Evolutionary conservation across 495 filamentous ascomycete species (phyloP), one percentile per base, ranked within the genome.

Genomic region (Antarctomyces pellizariae): DNA sequence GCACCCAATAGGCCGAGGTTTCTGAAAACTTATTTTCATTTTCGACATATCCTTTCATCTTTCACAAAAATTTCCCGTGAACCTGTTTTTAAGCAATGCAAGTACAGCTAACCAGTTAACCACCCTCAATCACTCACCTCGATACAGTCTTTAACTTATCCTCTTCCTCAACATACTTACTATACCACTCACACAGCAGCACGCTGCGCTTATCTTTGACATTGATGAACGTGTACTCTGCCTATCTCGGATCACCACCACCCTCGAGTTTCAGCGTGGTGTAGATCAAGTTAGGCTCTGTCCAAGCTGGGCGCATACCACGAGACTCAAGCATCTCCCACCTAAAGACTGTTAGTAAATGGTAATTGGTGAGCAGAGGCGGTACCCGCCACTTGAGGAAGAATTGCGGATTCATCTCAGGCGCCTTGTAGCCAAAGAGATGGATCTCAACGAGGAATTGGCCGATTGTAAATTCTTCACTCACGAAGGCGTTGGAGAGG

Each of bases 401-500:
- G 5, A 31, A 9, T n/a, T n/a, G n/a, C n/a, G n/a, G n/a, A n/a
- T n/a, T n/a, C n/a, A n/a, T n/a, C 13, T 34, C 28, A 7, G 30
- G 16, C 5, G 30, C 14, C 10, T 27, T 31, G 7, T 34, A 23
- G 21, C 28, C 18, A 22, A 40, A 30, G 12, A 48, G 17, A 30
- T 45, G 42, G 15, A 48, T 29, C 35, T 47, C 44, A 15, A 45
- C 32, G 18, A 48, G 26, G 2, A 48, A 28, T 28, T 48, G 44
- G 5, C 42, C 44, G 11, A 45, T 26, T 10, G 44, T 42, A 5
- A 47, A 35, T 4, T 33, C 36, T 8, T 27, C 10, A 13, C 31
- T 27, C 6, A 36, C 31, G 24, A 36, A 33, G 29, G 30, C 24
- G 17, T 37, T 31, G 12, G 36, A 30, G 27, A 48, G 26, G 8